These are phyloP conservation scores for Cyberlindnera saturnus DNA, from an alignment of 805 yeast genomes.

Conservation along the genomic window DNA sequence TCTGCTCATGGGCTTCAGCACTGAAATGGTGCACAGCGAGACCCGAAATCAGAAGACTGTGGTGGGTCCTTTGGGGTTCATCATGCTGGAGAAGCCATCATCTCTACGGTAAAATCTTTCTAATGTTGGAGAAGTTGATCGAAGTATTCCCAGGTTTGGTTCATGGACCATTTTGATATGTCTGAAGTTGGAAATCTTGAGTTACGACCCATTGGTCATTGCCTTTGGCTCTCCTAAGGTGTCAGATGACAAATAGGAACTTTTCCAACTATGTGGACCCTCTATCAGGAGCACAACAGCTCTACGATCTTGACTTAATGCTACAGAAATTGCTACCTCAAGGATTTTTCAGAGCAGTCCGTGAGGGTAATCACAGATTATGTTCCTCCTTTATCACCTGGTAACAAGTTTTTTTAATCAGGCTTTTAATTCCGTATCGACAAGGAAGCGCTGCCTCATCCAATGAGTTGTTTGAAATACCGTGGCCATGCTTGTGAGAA, in stretches of 20 bases:
- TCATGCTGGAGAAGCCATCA: constrained; percentile 33
- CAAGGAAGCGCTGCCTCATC: constrained; percentile 32
- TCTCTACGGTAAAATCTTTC: constrained; percentile 27
- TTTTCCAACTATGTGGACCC: constrained; percentile 49
- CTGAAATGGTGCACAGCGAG: not conserved
- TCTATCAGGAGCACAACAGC: constrained; percentile 34
- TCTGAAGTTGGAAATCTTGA: constrained; percentile 51
- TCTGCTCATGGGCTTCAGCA: not conserved
- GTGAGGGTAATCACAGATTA: constrained; percentile 39
- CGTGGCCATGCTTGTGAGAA: constrained; percentile 12
- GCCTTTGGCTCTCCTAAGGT: constrained; percentile 67
- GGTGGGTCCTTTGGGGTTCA: constrained; percentile 51
- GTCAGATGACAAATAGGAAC: constrained; percentile 52
- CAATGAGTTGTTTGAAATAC: constrained; percentile 16
- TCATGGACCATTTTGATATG: constrained; percentile 62
- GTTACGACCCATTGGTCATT: constrained; percentile 48
- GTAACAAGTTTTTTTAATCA: constrained; percentile 27
- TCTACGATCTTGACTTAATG: constrained; percentile 5
- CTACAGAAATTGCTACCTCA: constrained; percentile 1
- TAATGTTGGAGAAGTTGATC: constrained; percentile 28
- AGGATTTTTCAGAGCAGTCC: constrained; percentile 51
- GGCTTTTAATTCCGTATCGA: constrained; percentile 29
- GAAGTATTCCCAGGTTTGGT: constrained; percentile 48
- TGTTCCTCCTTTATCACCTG: constrained; percentile 57
- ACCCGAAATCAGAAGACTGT: not conserved